Percentiles rank a stretch among this genome's conserved stretches.
phyloP scores from a whole-genome alignment of 2,329 filamentous ascomycete species.

The Pseudocercospora ulei region DNA sequence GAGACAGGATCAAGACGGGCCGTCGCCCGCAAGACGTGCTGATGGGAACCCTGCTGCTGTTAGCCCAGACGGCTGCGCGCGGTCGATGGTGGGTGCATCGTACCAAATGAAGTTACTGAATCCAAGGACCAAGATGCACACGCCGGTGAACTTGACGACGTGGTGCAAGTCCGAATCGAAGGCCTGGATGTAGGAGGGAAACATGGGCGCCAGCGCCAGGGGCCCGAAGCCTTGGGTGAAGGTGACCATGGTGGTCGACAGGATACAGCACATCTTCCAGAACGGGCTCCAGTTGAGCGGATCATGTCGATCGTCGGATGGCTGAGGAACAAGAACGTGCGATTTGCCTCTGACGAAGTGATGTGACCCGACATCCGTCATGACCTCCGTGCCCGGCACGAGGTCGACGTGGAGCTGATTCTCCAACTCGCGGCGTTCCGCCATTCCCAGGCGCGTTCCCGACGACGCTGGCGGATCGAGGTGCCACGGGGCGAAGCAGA shows the following conservation, averaged over 20 bases:
- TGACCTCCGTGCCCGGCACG: conserved; percentile 51
- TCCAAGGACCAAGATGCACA: conserved; percentile 49
- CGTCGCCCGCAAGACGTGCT: conserved; percentile 48
- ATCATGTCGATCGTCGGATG: conserved; percentile 37
- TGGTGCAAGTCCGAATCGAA: conserved; percentile 39
- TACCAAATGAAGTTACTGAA: conserved; percentile 54
- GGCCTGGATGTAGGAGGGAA: conserved; percentile 48
- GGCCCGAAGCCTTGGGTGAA: conserved; percentile 50
- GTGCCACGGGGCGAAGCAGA: conserved; percentile 10
- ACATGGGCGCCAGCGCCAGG: conserved; percentile 50
- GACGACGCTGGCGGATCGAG: conserved; percentile 5
- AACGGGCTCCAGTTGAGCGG: conserved; percentile 41
- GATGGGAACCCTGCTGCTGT: conserved; percentile 44
- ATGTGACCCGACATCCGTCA: conserved; percentile 52
- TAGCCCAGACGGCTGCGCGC: not conserved
- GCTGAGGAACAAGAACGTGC: conserved; percentile 46
- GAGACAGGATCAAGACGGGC: conserved; percentile 46
- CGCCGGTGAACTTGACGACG: conserved; percentile 49
- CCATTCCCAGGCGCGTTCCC: conserved; percentile 14
- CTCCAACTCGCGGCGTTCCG: conserved; percentile 43
- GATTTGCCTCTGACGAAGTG: conserved; percentile 52
- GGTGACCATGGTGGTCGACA: conserved; percentile 40
- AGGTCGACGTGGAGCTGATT: conserved; percentile 47
- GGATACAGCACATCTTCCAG: conserved; percentile 45
- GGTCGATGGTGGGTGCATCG: conserved; percentile 6